Evolutionary conservation across 2,329 filamentous ascomycete species (phyloP).

Genomic region (Lecanicillium sp.): DNA sequence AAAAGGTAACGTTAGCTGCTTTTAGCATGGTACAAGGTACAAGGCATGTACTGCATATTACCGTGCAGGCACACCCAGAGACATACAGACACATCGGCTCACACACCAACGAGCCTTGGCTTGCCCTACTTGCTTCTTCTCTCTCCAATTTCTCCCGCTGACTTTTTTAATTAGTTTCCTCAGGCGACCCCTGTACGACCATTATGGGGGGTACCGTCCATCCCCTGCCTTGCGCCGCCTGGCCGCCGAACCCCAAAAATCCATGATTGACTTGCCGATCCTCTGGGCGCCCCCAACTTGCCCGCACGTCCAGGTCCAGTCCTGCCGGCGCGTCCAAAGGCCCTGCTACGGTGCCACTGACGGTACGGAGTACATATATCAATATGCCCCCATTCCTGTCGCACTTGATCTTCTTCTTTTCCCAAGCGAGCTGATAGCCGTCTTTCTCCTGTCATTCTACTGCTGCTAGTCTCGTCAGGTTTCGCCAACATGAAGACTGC

Average conservation of each 20-base stretch:
- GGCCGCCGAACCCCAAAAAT: constrained; percentile 4
- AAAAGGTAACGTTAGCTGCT: too few species aligned
- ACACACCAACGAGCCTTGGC: neutral
- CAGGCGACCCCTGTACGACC: constrained; percentile 3
- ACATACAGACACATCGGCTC: neutral
- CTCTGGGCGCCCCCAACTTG: neutral
- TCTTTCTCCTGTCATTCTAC: neutral
- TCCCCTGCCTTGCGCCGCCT: too few species aligned
- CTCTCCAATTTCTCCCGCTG: constrained; percentile 9
- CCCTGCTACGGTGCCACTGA: neutral
- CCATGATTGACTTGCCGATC: constrained; percentile 5
- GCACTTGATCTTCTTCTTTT: constrained; percentile 1
- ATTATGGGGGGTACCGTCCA: neutral
- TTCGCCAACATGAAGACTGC: constrained; percentile 28
- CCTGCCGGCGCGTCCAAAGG: constrained; percentile 5
- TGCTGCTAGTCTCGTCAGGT: constrained; percentile 4
- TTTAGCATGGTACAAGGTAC: too few species aligned
- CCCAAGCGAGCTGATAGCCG: constrained; percentile 6
- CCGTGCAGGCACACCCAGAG: neutral
- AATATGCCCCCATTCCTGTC: constrained; percentile 11
- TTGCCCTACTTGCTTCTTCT: neutral
- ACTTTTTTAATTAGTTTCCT: constrained; percentile 1
- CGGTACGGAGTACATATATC: constrained; percentile 8
- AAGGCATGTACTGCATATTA: too few species aligned
- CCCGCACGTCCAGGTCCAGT: too few species aligned